Evolutionary conservation across 306 rosid species (phyloP).

Genomic region (Gillenia trifoliata): DNA sequence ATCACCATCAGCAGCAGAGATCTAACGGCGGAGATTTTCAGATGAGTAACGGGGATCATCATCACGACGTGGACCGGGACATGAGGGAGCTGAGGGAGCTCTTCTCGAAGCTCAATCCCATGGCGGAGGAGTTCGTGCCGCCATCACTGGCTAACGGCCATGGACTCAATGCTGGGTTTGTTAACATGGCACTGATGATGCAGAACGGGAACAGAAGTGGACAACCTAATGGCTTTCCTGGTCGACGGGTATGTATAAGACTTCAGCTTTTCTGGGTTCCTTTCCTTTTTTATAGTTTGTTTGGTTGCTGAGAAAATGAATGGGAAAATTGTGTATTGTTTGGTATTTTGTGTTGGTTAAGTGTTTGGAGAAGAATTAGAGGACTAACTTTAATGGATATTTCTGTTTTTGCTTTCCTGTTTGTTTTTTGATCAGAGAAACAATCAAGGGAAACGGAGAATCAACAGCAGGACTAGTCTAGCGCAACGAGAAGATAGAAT

Average conservation of each 20-base stretch:
- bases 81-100: conserved; percentile 40
- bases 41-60: conserved; percentile 28
- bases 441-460: conserved; percentile 35
- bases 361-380: neutral
- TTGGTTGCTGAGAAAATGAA: neutral
- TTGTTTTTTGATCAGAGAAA: conserved; percentile 22
- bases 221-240: conserved; percentile 15
- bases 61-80: conserved; percentile 20
- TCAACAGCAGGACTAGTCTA: conserved; percentile 36
- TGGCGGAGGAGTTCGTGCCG: conserved; percentile 42
- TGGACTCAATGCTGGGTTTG: conserved; percentile 25
- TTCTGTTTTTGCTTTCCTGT: neutral
- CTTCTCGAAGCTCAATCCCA: conserved; percentile 36
- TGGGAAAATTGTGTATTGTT: neutral
- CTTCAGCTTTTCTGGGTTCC: neutral
- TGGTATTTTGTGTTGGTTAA: neutral
- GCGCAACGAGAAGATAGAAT: conserved; percentile 41
- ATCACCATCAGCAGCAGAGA: conserved; percentile 14
- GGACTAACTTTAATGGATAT: neutral
- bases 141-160: conserved; percentile 25
- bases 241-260: conserved; percentile 21
- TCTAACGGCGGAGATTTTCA: conserved; percentile 30
- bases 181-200: conserved; percentile 11
- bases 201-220: conserved; percentile 18
- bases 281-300: neutral